Evolutionary conservation across 2,329 filamentous ascomycete genomes (phyloP), one percentile per base, ranked within the genome.

Genomic region (Aspergillus awamori): DNA sequence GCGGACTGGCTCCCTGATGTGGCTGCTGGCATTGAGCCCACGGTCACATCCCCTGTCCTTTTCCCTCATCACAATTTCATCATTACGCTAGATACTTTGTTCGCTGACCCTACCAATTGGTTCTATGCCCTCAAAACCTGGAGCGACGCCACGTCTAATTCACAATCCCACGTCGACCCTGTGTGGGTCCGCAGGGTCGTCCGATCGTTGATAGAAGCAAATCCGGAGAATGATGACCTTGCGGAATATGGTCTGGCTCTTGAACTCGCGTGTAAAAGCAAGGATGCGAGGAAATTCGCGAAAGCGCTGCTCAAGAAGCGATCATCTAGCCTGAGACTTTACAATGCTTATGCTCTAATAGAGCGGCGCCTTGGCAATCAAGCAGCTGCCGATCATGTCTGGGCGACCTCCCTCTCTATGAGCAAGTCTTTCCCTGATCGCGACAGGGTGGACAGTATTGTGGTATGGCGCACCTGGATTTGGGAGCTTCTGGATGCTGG

Each of bases 341-440:
- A 96, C 76, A 90, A 92, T 66, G 86, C 88, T 0, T 96, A 94
- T 70, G 91, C 89, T 0, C 77, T 92, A 13, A 86, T 92, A 3
- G 91, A 96, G 74, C 82, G 78, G 65, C 79, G 80, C 1, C 83
- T 83, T 30, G 85, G 82, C 0, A 88, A 89, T 24, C 66, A 72
- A 1, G 81, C 85, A 0, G 79, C 86, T 51, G 88, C 89, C 4
- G 78, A 82, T 22, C 87, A 86, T 55, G 87, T 95, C 0, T 84
- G 94, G 68, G 74, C 81, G 1, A 89, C 89, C 1, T 88, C 91
- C 1, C 79, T 92, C n/a, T 80, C 80, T 2, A 85, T 88, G 81
- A 81, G 77, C 57, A 70, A 71, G n/a, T 76, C 70, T 2, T 77
- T 83, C 22, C 62, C 73, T 4, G 67, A 74, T 20, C 59, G 65